Evolutionary conservation across 805 yeast genomes (phyloP).

Genomic region (Wickerhamiella brachini): DNA sequence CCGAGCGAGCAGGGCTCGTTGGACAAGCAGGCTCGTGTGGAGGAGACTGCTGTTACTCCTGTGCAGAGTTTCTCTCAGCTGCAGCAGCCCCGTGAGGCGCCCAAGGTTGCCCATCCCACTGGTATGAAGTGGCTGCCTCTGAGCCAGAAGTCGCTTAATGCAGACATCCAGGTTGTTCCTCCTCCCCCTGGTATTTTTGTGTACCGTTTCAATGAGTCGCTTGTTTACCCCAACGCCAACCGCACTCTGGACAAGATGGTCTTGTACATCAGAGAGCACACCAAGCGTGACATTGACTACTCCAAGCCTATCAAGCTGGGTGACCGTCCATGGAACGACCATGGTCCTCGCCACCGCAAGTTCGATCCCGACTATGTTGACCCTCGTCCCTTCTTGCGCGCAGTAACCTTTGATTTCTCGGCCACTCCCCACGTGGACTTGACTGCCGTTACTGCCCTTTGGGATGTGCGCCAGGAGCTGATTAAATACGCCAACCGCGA

Average conservation of each 20-base stretch:
- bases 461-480: conserved; percentile 61
- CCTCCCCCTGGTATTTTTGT: conserved; percentile 90
- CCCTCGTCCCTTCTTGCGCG: conserved; percentile 50
- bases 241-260: conserved; percentile 54
- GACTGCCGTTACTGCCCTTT: conserved; percentile 64
- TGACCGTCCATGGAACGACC: conserved; percentile 84
- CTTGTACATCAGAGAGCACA: conserved; percentile 48
- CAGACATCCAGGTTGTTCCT: conserved; percentile 42
- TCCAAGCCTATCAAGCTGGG: conserved; percentile 27
- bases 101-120: not conserved
- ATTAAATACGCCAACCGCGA: conserved; percentile 65
- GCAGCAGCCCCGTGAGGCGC: not conserved
- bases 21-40: conserved; percentile 1
- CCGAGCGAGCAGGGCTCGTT: not conserved
- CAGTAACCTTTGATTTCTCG: conserved; percentile 71
- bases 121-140: conserved; percentile 26
- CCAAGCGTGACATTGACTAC: conserved; percentile 42
- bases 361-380: conserved; percentile 26
- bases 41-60: not conserved
- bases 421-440: conserved; percentile 64
- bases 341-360: conserved; percentile 39
- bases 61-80: not conserved
- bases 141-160: conserved; percentile 36
- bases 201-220: conserved; percentile 68
- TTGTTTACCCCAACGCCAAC: conserved; percentile 71